These are phyloP conservation scores for Hypsizygus ulmarius DNA, from an alignment of 1,284 basidiomycete genomes.

Conservation along the genomic window DNA sequence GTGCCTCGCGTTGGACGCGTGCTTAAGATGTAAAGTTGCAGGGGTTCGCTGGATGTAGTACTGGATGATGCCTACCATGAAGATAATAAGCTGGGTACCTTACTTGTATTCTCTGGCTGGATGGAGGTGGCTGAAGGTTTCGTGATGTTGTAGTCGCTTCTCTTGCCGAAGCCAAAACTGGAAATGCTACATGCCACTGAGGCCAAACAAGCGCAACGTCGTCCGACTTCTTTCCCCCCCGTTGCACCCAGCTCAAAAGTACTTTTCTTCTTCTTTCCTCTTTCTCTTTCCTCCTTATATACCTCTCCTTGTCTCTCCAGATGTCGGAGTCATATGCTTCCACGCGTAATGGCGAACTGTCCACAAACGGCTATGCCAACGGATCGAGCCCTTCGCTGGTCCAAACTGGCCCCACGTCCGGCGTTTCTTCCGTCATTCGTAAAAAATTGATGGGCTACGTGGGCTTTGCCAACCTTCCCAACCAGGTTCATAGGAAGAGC, in stretches of 20 bases:
- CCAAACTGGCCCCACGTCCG: conserved; percentile 38
- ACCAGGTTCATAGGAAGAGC: conserved; percentile 96
- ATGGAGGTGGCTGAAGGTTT: conserved; percentile 7
- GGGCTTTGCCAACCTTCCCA: conserved; percentile 84
- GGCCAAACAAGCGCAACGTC: conserved; percentile 44
- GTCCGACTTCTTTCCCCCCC: conserved; percentile 50
- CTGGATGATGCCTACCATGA: conserved; percentile 13
- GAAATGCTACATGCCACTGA: conserved; percentile 32
- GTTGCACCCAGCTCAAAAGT: conserved; percentile 45
- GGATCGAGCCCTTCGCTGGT: conserved; percentile 60
- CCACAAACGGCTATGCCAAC: conserved; percentile 57
- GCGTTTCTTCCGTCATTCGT: conserved; percentile 66
- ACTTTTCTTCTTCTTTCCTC: conserved; percentile 38
- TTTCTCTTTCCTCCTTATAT: conserved; percentile 24
- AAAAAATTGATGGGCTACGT: conserved; percentile 94
- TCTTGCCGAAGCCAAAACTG: conserved; percentile 42
- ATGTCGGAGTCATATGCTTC: conserved; percentile 75
- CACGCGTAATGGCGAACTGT: conserved; percentile 60
- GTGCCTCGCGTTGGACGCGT: conserved; percentile 12
- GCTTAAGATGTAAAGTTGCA: not conserved
- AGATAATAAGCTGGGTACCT: conserved; percentile 23
- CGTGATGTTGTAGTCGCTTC: conserved; percentile 30
- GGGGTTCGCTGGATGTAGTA: not conserved
- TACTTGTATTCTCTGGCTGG: conserved; percentile 2
- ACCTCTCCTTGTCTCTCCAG: conserved; percentile 32